phyloP scores from a whole-genome alignment of 2,329 filamentous ascomycete species.

The Periconia macrospinosa region DNA sequence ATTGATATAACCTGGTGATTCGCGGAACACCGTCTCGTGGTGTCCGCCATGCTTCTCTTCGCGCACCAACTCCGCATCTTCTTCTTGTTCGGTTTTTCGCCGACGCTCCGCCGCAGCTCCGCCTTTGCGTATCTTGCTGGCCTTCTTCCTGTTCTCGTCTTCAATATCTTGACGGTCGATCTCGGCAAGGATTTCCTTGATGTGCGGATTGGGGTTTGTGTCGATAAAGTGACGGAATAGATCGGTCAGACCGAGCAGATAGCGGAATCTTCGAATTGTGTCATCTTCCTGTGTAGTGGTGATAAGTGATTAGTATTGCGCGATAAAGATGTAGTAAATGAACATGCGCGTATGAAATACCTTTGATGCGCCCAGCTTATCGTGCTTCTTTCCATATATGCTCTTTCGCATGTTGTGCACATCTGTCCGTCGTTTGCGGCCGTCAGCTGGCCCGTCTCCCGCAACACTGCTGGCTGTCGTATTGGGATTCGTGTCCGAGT shows the following conservation, averaged over 20 bases:
- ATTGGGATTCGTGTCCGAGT: slow-evolving; percentile 68
- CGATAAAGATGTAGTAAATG: background rate
- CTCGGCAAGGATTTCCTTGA: slow-evolving; percentile 89
- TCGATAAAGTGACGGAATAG: slow-evolving; percentile 99
- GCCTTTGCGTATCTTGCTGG: slow-evolving; percentile 76
- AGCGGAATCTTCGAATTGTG: slow-evolving; percentile 89
- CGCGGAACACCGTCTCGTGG: slow-evolving; percentile 81
- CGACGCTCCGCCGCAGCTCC: slow-evolving; percentile 77
- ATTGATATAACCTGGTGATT: slow-evolving; percentile 86
- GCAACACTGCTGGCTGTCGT: slow-evolving; percentile 80
- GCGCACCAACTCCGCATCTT: slow-evolving; percentile 83
- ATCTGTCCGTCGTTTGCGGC: slow-evolving; percentile 82
- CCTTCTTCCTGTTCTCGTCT: slow-evolving; percentile 69
- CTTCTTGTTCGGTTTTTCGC: slow-evolving; percentile 92
- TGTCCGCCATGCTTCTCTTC: slow-evolving; percentile 88
- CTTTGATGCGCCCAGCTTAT: slow-evolving; percentile 88
- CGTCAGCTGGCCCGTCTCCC: slow-evolving; percentile 73
- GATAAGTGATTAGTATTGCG: background rate
- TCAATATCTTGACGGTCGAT: slow-evolving; percentile 91
- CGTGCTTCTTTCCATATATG: slow-evolving; percentile 93
- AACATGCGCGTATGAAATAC: slow-evolving; percentile 50
- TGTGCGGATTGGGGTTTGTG: slow-evolving; percentile 91
- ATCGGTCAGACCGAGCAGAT: slow-evolving; percentile 91
- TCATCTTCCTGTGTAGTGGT: slow-evolving; percentile 74
- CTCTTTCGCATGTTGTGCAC: slow-evolving; percentile 87